Base-by-base conservation (phyloP, 768 basidiomycete genomes). In the Russula brevipes region DNA sequence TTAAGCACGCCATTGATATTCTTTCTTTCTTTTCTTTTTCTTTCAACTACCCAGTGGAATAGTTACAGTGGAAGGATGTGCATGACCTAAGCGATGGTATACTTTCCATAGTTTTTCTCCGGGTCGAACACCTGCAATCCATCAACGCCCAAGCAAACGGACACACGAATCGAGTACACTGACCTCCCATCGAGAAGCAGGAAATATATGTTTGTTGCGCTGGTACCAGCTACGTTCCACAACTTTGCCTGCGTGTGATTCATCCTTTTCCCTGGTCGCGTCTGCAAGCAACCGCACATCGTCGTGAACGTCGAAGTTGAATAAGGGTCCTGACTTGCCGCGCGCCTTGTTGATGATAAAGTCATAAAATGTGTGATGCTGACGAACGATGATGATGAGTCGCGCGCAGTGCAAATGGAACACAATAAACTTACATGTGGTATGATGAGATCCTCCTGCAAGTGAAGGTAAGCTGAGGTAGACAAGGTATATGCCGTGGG, bases 291-390 rank as follows among this genome's bases (percentile, higher is more conserved):
- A 75, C 17, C 97, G 89, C 4, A 99, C 91, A 72, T 99, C 97
- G 72, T 99, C 97, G 73, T 99, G 97, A 6, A 98, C 97, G 74
- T 99, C 97, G 71, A 99, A 99, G 74, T 90, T 97, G 78, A 99
- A 99, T 59, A 99, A 76, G 5, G 97, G 97, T 0, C 97, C 97
- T 0, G 94, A 97, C 75, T 99, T 99, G 33, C 97, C 97, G 30
- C 97, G 86, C 8, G 95, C 94, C 76, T 97, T 98, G 81, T 98
- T 98, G 69, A 98, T 80, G 68, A 99, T 97, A 68, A 99, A 98
- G 75, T 95, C 91, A 74, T 98, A 98, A 73, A 99, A 99, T 1
- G 95, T 97, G 75, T 98, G 85, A 73, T 98, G 96, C 93, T 98
- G 59, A 49, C 14, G 57, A 57, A 59, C 41, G 62, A 59, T 42